A percentile compares a stretch with the other conserved stretches of the same genome.
Conservation (phyloP, 2,329 filamentous ascomycete genomes). For the Calycina herbarum region DNA sequence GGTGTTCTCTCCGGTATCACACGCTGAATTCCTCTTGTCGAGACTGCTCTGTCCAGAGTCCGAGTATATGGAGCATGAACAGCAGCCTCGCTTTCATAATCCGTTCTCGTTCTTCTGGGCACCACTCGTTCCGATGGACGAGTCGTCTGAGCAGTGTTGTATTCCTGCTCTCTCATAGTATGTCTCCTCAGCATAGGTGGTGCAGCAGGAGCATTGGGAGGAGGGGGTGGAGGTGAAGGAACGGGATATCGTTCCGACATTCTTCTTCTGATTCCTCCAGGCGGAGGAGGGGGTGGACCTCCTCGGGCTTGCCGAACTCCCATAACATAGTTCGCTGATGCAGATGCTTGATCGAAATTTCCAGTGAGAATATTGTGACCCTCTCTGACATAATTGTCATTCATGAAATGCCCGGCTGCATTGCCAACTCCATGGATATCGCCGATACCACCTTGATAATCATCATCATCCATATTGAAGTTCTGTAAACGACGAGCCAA, state of each 20-base stretch:
- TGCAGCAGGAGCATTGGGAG: slow-evolving; percentile 15
- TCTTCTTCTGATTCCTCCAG: slow-evolving; percentile 9
- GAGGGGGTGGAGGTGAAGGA: slow-evolving; percentile 1
- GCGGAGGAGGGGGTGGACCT: slow-evolving; percentile 17
- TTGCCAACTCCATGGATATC: slow-evolving; percentile 48
- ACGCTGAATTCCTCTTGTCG: neutral
- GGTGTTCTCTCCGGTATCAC: neutral
- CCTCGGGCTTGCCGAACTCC: slow-evolving; percentile 30
- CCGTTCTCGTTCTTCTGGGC: slow-evolving; percentile 30
- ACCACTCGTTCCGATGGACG: slow-evolving; percentile 29
- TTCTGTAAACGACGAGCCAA: slow-evolving; percentile 53
- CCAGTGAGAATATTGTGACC: slow-evolving; percentile 39
- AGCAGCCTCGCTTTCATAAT: slow-evolving; percentile 32
- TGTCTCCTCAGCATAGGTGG: slow-evolving; percentile 32
- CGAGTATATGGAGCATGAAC: slow-evolving; percentile 28
- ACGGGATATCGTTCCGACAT: slow-evolving; percentile 29
- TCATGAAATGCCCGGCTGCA: slow-evolving; percentile 58
- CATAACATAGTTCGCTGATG: slow-evolving; percentile 38
- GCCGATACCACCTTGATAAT: slow-evolving; percentile 48
- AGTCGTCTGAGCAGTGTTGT: slow-evolving; percentile 23
- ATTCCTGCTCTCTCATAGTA: slow-evolving; percentile 30
- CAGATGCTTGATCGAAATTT: slow-evolving; percentile 36
- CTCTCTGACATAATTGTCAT: slow-evolving; percentile 54
- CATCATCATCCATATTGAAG: slow-evolving; percentile 39
- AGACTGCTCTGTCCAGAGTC: slow-evolving; percentile 2